Evolutionary conservation across 148 eudicot genomes (phyloP).

Genomic region (Rhododendron ovatum): DNA sequence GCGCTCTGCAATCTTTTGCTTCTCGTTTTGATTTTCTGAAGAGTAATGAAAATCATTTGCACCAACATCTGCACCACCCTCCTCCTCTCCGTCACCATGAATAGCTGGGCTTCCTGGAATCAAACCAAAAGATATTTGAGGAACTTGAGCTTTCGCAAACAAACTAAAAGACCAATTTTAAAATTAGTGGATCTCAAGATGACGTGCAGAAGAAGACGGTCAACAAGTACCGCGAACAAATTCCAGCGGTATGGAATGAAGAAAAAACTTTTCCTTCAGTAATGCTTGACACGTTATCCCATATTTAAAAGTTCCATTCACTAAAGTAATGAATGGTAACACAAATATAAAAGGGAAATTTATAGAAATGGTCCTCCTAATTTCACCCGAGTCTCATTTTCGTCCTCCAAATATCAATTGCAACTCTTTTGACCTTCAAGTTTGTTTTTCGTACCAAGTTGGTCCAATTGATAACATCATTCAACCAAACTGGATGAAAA

Average conservation of each 20-base stretch:
- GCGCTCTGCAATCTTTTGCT: slow-evolving; percentile 53
- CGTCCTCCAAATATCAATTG: too few relatives aligned
- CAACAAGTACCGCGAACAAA: not conserved
- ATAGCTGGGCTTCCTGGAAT: slow-evolving; percentile 50
- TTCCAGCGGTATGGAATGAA: not conserved
- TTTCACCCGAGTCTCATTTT: too few relatives aligned
- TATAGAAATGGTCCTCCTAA: too few relatives aligned
- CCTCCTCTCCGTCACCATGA: slow-evolving; percentile 46
- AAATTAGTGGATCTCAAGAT: not conserved
- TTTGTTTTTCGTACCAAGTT: too few relatives aligned
- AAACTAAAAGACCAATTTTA: not conserved
- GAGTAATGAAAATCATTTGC: slow-evolving; percentile 35
- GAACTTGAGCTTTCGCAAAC: not conserved
- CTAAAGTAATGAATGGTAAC: not conserved
- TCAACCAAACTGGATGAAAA: too few relatives aligned
- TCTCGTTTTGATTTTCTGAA: slow-evolving; percentile 45
- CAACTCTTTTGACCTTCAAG: too few relatives aligned
- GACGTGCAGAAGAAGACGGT: not conserved
- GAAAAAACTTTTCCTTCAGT: not conserved
- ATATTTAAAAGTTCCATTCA: not conserved
- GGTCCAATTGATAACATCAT: too few relatives aligned
- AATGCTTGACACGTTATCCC: not conserved
- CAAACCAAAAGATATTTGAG: not conserved
- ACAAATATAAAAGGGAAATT: not conserved
- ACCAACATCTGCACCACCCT: slow-evolving; percentile 36